Evolutionary conservation across 2,329 filamentous ascomycete species (phyloP).

Genomic region (Colletotrichum sidae): DNA sequence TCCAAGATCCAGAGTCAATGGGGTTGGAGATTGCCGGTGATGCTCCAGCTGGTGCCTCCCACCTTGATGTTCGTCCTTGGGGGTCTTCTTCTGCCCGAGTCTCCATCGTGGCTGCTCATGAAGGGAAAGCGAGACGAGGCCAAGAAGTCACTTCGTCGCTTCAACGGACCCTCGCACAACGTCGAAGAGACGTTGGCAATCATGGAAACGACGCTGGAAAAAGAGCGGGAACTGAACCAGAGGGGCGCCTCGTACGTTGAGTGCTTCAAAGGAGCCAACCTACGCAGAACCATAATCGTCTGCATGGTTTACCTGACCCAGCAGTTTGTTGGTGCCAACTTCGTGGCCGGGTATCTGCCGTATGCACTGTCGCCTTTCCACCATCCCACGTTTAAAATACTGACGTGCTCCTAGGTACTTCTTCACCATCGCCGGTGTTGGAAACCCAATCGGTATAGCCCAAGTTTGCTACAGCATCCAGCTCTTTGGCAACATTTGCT

Average conservation of each 20-base stretch:
- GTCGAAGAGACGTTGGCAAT: constrained; percentile 40
- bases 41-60: constrained; percentile 45
- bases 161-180: constrained; percentile 43
- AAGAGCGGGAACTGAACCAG: constrained; percentile 40
- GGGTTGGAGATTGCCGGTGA: constrained; percentile 45
- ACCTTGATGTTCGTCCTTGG: constrained; percentile 39
- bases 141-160: constrained; percentile 38
- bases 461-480: constrained; percentile 56
- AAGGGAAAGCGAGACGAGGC: constrained; percentile 37
- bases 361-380: background rate
- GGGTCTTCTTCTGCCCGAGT: constrained; percentile 40
- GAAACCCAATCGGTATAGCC: constrained; percentile 51
- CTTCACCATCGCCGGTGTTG: constrained; percentile 50
- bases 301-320: constrained; percentile 72
- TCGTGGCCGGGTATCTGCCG: constrained; percentile 47
- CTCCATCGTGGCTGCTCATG: constrained; percentile 40
- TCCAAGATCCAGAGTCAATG: constrained; percentile 38
- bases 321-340: constrained; percentile 67
- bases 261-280: constrained; percentile 44
- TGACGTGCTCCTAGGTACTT: constrained; percentile 54
- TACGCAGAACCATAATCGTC: constrained; percentile 45
- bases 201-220: constrained; percentile 40
- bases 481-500: constrained; percentile 52
- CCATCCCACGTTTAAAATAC: constrained; percentile 15
- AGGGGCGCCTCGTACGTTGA: constrained; percentile 41